Base-by-base conservation (phyloP, 129 eudicot species). In the Chrysanthemum seticuspe region DNA sequence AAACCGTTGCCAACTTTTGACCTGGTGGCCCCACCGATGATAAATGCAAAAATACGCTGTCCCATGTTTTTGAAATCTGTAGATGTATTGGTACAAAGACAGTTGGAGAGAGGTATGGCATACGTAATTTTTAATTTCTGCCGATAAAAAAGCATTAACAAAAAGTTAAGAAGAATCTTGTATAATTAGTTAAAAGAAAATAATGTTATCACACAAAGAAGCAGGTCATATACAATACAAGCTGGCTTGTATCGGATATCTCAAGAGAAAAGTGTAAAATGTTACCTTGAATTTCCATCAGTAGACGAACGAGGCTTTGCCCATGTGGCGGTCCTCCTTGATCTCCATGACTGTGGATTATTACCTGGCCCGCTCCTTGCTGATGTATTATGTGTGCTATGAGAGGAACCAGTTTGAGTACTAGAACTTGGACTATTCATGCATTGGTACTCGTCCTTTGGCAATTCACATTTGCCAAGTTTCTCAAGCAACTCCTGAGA, bases 1-100 rank as follows among this genome's bases (percentile, higher is more conserved):
- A 90, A 88, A 29, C 98, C 98, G 84, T 94, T 77, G 67, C 98
- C 97, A 78, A 94, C 97, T 90, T 90, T 89, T 21, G 97, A 91
- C 58, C 97, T 81, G 69, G 97, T 91, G 10, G 97, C 96, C 59
- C 96, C 96, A 52, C 97, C 97, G 51, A 88, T 85, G 25, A 91
- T 86, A 76, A 88, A 88, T 60, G 88, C 92, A 78, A 91, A 88
- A 49, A 91, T 73, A 13, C 96, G 88, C 66, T 76, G 85, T 65
- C 97, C 97, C 97, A 88, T 88, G 83, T 84, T 88, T 85, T 80
- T 88, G 56, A 82, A 80, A 72, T 82, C 92, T 62, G 84, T 82
- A 12, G 88, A 74, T 21, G 94, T 83, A 80, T 74, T 81, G 40
- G 83, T 72, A 53, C 60, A 82, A 58, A 52, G 21, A 69, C 50